Evolutionary conservation across 352 stramenopile species (phyloP).

Genomic region (Globisporangium mamillatum): DNA sequence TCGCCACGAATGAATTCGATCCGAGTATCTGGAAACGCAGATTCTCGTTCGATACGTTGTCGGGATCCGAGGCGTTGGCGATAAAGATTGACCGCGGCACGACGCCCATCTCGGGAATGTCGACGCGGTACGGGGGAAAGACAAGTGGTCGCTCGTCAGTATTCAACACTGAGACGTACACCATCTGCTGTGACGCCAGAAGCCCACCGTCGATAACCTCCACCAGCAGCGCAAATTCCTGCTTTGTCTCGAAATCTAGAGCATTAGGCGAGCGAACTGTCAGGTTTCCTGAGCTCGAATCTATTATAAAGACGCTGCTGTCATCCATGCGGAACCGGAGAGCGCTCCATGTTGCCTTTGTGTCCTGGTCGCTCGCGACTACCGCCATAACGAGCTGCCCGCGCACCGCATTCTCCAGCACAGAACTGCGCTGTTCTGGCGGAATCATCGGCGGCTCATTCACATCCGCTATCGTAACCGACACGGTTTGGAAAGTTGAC

Average conservation of each 20-base stretch:
- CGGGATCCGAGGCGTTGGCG: slow-evolving; percentile 45
- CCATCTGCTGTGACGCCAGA: slow-evolving; percentile 16
- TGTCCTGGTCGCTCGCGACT: slow-evolving; percentile 7
- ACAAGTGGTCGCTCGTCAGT: slow-evolving; percentile 3
- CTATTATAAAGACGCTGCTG: slow-evolving; percentile 10
- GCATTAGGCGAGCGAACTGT: slow-evolving; percentile 13
- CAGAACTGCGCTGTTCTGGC: background rate
- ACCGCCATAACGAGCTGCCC: slow-evolving; percentile 6
- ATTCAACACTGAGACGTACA: slow-evolving; percentile 25
- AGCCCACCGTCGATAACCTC: slow-evolving; percentile 31
- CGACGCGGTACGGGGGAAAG: slow-evolving; percentile 2
- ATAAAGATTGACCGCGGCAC: slow-evolving; percentile 36
- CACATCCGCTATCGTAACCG: slow-evolving; percentile 3
- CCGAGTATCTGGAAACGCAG: slow-evolving; percentile 26
- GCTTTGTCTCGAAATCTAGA: slow-evolving; percentile 27
- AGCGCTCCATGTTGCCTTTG: background rate
- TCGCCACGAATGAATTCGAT: background rate
- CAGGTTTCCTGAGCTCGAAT: slow-evolving; percentile 15
- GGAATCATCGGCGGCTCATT: slow-evolving; percentile 8
- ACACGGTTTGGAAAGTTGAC: slow-evolving; percentile 7
- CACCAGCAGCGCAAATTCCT: slow-evolving; percentile 24
- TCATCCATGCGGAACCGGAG: slow-evolving; percentile 8
- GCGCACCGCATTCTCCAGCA: slow-evolving; percentile 4
- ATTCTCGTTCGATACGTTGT: slow-evolving; percentile 30
- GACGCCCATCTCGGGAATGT: slow-evolving; percentile 31